These are phyloP conservation scores for Zasmidium cellare DNA, from an alignment of 2,329 filamentous ascomycete species.

Conservation along the genomic window DNA sequence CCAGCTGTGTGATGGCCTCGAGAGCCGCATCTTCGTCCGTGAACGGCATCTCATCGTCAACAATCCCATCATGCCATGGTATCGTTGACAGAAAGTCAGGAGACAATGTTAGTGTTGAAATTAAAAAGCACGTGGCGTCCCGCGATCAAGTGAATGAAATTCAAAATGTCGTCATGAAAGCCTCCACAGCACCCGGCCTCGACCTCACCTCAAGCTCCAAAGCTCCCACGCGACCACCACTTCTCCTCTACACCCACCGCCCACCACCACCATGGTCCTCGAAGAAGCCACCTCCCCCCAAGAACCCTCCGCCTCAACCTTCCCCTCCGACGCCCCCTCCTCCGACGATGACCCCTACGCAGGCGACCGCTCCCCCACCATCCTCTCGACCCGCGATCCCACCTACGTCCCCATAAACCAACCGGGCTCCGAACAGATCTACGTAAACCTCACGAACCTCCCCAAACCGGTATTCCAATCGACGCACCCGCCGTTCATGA, in stretches of 20 bases:
- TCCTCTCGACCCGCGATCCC: conserved; percentile 35
- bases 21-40: conserved; percentile 45
- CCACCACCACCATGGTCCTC: conserved; percentile 40
- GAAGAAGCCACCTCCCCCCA: conserved; percentile 37
- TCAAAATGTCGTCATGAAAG: conserved; percentile 5
- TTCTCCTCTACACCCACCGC: not conserved
- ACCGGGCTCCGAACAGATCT: conserved; percentile 10
- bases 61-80: not conserved
- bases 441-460: conserved; percentile 40
- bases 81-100: not conserved
- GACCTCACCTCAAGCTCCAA: not conserved
- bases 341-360: conserved; percentile 42
- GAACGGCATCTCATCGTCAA: conserved; percentile 33
- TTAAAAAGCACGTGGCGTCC: not conserved
- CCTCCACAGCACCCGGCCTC: too few species aligned
- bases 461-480: conserved; percentile 37
- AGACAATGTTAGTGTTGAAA: not conserved
- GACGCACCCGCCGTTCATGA: conserved; percentile 31
- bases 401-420: conserved; percentile 17
- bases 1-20: conserved; percentile 39
- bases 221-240: not conserved
- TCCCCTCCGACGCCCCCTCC: conserved; percentile 37
- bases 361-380: conserved; percentile 35
- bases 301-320: conserved; percentile 22
- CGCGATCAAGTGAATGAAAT: not conserved